Conservation (phyloP, 2,329 filamentous ascomycete species). For the Alternaria gansuensis region DNA sequence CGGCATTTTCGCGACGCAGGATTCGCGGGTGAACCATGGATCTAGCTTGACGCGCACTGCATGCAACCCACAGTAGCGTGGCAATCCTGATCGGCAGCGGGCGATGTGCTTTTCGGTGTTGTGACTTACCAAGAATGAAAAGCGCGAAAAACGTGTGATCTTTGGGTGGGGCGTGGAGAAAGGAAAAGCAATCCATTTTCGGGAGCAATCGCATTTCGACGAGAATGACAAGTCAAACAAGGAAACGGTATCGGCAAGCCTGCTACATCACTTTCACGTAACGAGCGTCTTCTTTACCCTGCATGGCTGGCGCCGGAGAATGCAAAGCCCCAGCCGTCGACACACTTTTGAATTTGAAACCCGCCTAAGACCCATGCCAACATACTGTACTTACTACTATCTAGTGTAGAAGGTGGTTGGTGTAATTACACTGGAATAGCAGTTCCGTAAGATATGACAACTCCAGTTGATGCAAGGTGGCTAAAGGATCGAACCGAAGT, state of each 20-base stretch:
- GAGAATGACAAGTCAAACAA: constrained; percentile 2
- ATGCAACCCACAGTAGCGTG: constrained; percentile 6
- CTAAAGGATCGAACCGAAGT: constrained; percentile 14
- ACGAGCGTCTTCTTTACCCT: constrained; percentile 2
- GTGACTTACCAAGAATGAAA: background rate
- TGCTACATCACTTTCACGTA: background rate
- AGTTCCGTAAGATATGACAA: constrained; percentile 8
- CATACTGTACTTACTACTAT: background rate
- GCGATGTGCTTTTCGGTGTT: constrained; percentile 7
- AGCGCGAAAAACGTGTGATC: background rate
- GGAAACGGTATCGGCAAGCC: constrained; percentile 2
- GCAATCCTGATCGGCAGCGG: constrained; percentile 16
- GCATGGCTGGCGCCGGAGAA: background rate
- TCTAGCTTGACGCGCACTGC: constrained; percentile 14
- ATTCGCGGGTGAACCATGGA: constrained; percentile 12
- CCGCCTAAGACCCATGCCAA: constrained; percentile 8
- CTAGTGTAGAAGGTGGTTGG: background rate
- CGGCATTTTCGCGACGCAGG: background rate
- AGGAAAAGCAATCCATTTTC: constrained; percentile 5
- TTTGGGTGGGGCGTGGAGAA: background rate
- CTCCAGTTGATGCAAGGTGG: constrained; percentile 15
- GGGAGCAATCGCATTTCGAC: constrained; percentile 6
- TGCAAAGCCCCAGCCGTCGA: background rate
- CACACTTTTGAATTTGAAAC: constrained; percentile 5
- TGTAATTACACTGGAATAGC: constrained; percentile 19